Percentiles rank a stretch among this genome's conserved stretches.
These are phyloP conservation scores for Solanum virginianum DNA, from an alignment of 257 asterid species.

Conservation along the genomic window DNA sequence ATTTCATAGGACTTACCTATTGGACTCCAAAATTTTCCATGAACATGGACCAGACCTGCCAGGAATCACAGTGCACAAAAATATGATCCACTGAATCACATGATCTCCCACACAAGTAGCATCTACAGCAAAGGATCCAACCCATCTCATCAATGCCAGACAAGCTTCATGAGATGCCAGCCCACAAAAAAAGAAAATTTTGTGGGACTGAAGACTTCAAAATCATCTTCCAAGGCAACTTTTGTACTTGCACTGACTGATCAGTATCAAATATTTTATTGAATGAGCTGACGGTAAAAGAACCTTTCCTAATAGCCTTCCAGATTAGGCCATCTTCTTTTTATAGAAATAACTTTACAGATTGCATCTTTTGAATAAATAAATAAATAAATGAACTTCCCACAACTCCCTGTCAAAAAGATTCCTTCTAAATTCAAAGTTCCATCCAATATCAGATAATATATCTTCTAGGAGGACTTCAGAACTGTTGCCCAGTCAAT, in stretches of 20 bases:
- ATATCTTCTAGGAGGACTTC: neutral
- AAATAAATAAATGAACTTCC: neutral
- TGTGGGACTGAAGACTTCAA: neutral
- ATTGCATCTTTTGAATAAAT: neutral
- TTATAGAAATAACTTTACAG: neutral
- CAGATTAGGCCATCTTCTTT: neutral
- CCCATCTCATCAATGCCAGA: neutral
- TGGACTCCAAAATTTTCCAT: neutral
- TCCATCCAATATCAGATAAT: neutral
- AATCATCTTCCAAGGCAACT: too few relatives aligned
- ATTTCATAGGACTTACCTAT: neutral
- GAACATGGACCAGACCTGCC: neutral
- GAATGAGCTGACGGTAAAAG: too few relatives aligned
- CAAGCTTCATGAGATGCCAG: neutral
- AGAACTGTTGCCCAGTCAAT: neutral
- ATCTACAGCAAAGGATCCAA: neutral
- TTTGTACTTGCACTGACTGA: too few relatives aligned
- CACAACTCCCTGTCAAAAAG: neutral
- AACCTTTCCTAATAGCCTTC: neutral
- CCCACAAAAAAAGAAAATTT: neutral
- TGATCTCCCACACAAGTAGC: neutral
- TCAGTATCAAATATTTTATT: too few relatives aligned
- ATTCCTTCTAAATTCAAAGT: neutral
- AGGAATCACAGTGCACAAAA: neutral
- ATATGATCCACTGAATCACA: neutral